phyloP scores from a whole-genome alignment of 1,139 yeast genomes.

The Saccharomyces hybrid region DNA sequence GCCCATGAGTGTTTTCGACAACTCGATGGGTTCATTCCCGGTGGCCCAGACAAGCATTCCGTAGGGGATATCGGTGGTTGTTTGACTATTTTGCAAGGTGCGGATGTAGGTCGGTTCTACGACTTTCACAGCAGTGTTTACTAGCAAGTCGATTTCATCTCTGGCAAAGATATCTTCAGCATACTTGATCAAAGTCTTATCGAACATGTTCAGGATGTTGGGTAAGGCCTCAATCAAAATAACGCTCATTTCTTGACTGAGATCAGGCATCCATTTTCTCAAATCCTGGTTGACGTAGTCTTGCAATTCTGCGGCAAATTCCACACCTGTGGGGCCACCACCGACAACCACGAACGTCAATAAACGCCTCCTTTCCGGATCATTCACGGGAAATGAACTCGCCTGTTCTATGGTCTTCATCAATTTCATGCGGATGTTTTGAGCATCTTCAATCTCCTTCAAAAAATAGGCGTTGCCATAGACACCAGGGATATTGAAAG shows the following conservation, averaged over 20 bases:
- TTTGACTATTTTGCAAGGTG: conserved; percentile 52
- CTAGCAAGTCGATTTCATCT: conserved; percentile 68
- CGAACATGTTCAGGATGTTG: conserved; percentile 80
- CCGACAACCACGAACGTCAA: conserved; percentile 84
- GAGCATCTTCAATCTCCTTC: conserved; percentile 81
- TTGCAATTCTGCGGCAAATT: conserved; percentile 90
- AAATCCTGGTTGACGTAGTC: conserved; percentile 91
- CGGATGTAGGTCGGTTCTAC: conserved; percentile 62
- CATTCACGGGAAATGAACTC: conserved; percentile 62
- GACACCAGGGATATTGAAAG: conserved; percentile 92
- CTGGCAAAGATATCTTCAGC: conserved; percentile 75
- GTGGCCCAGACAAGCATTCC: conserved; percentile 97
- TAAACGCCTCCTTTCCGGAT: conserved; percentile 72
- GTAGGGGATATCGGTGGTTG: conserved; percentile 61
- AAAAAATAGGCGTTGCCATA: conserved; percentile 78
- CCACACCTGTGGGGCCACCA: conserved; percentile 97
- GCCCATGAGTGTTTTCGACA: conserved; percentile 58
- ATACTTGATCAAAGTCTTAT: conserved; percentile 74
- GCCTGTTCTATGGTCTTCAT: conserved; percentile 83
- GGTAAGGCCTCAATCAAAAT: conserved; percentile 88
- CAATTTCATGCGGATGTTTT: conserved; percentile 64
- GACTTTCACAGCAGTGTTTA: conserved; percentile 82
- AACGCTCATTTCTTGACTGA: conserved; percentile 72
- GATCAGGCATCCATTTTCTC: conserved; percentile 80
- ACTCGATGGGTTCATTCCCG: conserved; percentile 84